These are phyloP conservation scores for Samsoniella hepiali DNA, from an alignment of 2,329 filamentous ascomycete species.

Conservation along the genomic window DNA sequence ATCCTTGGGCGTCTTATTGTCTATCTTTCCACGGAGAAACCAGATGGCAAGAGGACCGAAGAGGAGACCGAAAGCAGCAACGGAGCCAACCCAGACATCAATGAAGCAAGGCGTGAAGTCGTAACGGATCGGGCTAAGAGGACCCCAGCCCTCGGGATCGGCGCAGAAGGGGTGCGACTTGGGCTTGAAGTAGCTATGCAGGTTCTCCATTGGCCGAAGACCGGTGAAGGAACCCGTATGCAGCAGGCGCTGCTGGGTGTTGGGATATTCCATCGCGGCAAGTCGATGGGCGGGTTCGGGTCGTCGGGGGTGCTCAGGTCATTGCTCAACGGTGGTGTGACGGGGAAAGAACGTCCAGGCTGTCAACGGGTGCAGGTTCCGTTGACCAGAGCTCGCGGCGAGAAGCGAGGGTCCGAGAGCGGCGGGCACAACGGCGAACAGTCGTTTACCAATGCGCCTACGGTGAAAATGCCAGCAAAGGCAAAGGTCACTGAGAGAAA, in stretches of 20 bases:
- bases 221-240: slow-evolving; percentile 61
- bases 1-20: slow-evolving; percentile 62
- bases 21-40: slow-evolving; percentile 50
- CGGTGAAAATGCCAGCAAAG: background rate
- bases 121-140: slow-evolving; percentile 79
- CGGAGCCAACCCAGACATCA: slow-evolving; percentile 79
- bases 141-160: slow-evolving; percentile 93
- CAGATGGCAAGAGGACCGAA: slow-evolving; percentile 74
- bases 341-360: background rate
- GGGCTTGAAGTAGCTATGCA: slow-evolving; percentile 60
- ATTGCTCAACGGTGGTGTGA: slow-evolving; percentile 4
- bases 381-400: background rate
- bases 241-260: slow-evolving; percentile 46
- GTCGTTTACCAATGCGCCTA: background rate
- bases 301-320: slow-evolving; percentile 3
- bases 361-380: background rate
- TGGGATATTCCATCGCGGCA: slow-evolving; percentile 10
- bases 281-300: background rate
- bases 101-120: slow-evolving; percentile 98
- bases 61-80: slow-evolving; percentile 76
- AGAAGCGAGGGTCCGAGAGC: slow-evolving; percentile 12
- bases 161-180: slow-evolving; percentile 75
- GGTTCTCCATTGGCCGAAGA: slow-evolving; percentile 46
- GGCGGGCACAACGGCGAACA: background rate
- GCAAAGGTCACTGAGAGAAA: background rate